A percentile compares a stretch with the other conserved stretches of the same genome.
phyloP scores from a whole-genome alignment of 768 basidiomycete species.

The Mycena olivaceomarginata region DNA sequence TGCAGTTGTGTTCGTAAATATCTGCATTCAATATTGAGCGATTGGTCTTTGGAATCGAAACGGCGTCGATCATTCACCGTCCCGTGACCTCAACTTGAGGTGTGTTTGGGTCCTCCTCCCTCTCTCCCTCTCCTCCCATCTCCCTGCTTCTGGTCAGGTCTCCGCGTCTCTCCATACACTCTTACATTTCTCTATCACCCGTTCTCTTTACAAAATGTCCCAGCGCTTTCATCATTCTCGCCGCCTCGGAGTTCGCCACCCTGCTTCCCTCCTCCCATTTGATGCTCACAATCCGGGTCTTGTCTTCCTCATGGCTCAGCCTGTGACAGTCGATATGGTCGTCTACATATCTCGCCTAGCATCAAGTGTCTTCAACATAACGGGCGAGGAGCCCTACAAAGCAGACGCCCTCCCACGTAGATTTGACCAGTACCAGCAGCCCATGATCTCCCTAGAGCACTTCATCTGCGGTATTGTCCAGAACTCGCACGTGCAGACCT shows the following conservation, averaged over 20 bases:
- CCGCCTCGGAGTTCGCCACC: conserved; percentile 64
- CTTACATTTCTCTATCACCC: conserved; percentile 48
- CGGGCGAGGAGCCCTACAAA: conserved; percentile 68
- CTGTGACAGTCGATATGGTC: conserved; percentile 91
- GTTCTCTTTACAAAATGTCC: conserved; percentile 46
- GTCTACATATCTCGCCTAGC: conserved; percentile 88
- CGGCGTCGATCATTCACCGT: neutral
- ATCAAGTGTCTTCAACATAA: conserved; percentile 83
- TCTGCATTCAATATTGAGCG: conserved; percentile 3
- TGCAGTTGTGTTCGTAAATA: conserved; percentile 7
- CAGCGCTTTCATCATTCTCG: conserved; percentile 40
- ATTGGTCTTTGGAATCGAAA: too few relatives aligned
- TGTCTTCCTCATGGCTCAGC: conserved; percentile 84
- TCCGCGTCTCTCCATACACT: conserved; percentile 42
- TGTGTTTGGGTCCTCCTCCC: conserved; percentile 25
- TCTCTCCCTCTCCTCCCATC: conserved; percentile 35
- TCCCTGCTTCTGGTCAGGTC: conserved; percentile 40
- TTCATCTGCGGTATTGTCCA: conserved; percentile 91
- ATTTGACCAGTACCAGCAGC: conserved; percentile 38
- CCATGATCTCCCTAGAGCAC: conserved; percentile 79
- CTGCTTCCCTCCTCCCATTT: conserved; percentile 88
- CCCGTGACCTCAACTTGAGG: conserved; percentile 36
- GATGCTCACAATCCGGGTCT: conserved; percentile 88
- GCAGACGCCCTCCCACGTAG: conserved; percentile 52
- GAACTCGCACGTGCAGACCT: conserved; percentile 91